A percentile compares a stretch with the other conserved stretches of the same genome.
These are phyloP conservation scores for Pyrus bretschneideri DNA, from an alignment of 306 rosid genomes.

Conservation along the genomic window DNA sequence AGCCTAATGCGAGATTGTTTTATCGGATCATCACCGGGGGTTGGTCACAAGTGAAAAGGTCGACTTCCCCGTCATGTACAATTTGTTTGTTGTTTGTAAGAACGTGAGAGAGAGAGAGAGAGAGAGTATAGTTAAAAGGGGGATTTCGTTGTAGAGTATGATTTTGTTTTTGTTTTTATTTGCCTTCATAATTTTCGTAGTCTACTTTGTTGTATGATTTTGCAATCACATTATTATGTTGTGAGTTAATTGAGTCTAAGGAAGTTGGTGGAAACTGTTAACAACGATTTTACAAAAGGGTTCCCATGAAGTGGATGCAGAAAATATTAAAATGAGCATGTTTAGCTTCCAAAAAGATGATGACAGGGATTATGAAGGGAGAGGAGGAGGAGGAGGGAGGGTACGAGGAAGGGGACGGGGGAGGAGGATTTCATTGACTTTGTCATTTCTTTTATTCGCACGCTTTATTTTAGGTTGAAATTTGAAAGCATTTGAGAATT, in stretches of 20 bases:
- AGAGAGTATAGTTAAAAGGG: slow-evolving; percentile 19
- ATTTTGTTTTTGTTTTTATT: slow-evolving; percentile 14
- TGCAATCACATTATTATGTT: slow-evolving; percentile 15
- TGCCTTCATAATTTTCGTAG: background rate
- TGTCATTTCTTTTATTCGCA: no score
- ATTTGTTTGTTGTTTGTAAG: slow-evolving; percentile 29
- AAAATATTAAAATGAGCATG: no score
- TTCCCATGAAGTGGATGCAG: no score
- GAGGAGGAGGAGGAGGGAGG: no score
- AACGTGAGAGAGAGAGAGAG: slow-evolving; percentile 15
- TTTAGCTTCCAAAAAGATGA: no score
- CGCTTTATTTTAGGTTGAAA: no score
- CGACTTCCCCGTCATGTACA: slow-evolving; percentile 35
- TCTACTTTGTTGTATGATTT: slow-evolving; percentile 24
- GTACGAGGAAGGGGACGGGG: no score
- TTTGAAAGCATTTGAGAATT: no score
- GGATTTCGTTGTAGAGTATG: slow-evolving; percentile 10
- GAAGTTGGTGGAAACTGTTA: background rate
- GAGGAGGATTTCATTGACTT: no score
- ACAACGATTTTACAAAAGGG: no score
- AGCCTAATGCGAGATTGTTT: slow-evolving; percentile 23
- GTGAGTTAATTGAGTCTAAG: background rate
- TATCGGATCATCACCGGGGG: slow-evolving; percentile 10
- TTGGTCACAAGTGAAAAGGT: slow-evolving; percentile 17
- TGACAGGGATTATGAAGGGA: no score